These are phyloP conservation scores for Entomortierella beljakovae DNA, from an alignment of 192 early-diverging fungal genomes.

Conservation along the genomic window DNA sequence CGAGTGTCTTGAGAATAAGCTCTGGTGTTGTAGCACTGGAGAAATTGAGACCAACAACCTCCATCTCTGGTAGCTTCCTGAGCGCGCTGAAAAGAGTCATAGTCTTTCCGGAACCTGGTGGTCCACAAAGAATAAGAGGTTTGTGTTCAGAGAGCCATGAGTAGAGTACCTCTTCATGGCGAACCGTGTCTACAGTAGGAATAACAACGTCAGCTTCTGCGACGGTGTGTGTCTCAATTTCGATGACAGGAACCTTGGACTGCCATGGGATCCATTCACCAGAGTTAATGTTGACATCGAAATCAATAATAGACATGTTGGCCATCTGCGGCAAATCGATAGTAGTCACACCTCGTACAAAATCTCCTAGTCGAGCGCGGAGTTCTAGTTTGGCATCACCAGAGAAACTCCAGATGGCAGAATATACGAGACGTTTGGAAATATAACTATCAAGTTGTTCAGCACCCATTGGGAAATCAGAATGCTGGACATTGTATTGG, in stretches of 20 bases:
- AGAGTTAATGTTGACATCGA: constrained; percentile 82
- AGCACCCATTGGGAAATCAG: constrained; percentile 91
- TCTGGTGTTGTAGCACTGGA: constrained; percentile 98
- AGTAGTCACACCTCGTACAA: constrained; percentile 77
- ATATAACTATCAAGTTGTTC: constrained; percentile 85
- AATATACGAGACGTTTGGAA: constrained; percentile 82
- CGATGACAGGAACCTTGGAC: constrained; percentile 88
- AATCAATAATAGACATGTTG: constrained; percentile 83
- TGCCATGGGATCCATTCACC: constrained; percentile 96
- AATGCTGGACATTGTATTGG: constrained; percentile 92
- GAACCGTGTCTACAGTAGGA: constrained; percentile 97
- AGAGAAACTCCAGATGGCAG: constrained; percentile 95
- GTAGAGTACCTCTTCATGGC: constrained; percentile 96
- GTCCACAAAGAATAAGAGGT: constrained; percentile 96
- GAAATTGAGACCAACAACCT: constrained; percentile 99
- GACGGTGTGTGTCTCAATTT: constrained; percentile 95
- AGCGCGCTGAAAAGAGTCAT: constrained; percentile 98
- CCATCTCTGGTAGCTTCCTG: constrained; percentile 93
- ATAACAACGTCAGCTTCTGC: constrained; percentile 94
- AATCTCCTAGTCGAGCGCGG: constrained; percentile 82
- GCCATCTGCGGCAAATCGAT: constrained; percentile 77
- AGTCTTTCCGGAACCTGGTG: constrained; percentile 99
- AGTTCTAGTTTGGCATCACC: constrained; percentile 86
- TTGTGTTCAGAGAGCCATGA: constrained; percentile 97
- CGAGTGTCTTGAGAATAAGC: constrained; percentile 94